Evolutionary conservation across 2,329 filamentous ascomycete genomes (phyloP), one percentile per base, ranked within the genome.

Genomic region (Mycosphaerella sp.): DNA sequence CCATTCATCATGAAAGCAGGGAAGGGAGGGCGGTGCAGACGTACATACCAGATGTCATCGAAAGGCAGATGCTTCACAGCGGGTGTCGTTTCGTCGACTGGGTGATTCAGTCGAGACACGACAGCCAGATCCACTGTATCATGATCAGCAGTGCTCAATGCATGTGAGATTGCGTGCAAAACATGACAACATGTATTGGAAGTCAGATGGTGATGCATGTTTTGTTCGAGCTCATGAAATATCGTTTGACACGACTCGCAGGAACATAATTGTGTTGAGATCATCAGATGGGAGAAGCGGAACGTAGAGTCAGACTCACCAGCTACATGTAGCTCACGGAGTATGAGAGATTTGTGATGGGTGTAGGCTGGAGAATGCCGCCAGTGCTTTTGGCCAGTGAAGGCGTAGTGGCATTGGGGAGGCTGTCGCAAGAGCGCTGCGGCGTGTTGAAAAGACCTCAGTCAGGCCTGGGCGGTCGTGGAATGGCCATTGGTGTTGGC

Each of bases 191-290:
- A 26, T 40, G 43, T 46, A 45, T 53, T 43, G 39, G 39, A 51
- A 62, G 65, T 71, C 69, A 71, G 69, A 71, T 71, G 69, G 69
- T 71, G 67, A 69, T 71, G 69, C 69, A 71, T 71, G 69, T 70
- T 48, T 69, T 65, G 66, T 71, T 69, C 67, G 34, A 38, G 34
- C 34, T 38, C 34, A 38, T 38, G 12, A n/a, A 38, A n/a, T 38
- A 38, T 50, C 63, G 66, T 68, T 64, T 69, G 68, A 71, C 66
- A 57, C 56, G 56, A 51, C 56, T 70, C 68, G 59, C 68, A 66
- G 59, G 67, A 69, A 70, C 67, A 62, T 44, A 45, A 59, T 62
- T 65, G 65, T 69, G 67, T 64, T 62, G 56, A 60, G 55, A 56
- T 64, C 64, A 67, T 67, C 64, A 64, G 54, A 31, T 34, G 45